A percentile compares a stretch with the other conserved stretches of the same genome.
Evolutionary conservation across 1,284 basidiomycete genomes (phyloP).

Genomic region (Puccinia coronata): DNA sequence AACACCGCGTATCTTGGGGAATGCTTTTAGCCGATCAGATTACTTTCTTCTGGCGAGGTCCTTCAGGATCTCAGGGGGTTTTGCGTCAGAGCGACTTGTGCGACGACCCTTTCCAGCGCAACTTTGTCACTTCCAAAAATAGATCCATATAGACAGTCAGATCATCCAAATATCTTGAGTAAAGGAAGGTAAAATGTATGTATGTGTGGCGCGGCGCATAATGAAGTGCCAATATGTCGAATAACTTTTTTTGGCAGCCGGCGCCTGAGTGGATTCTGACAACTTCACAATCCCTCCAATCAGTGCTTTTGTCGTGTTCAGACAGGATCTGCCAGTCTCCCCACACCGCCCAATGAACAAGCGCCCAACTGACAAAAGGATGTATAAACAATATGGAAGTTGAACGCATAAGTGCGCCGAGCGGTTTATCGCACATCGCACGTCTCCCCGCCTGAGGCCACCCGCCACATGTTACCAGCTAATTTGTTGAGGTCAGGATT

Average conservation of each 20-base stretch:
- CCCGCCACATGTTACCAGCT: not conserved
- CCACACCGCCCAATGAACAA: conserved; percentile 11
- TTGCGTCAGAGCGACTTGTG: not conserved
- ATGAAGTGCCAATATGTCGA: not conserved
- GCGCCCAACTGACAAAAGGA: not conserved
- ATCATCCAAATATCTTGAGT: not conserved
- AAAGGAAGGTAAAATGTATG: not conserved
- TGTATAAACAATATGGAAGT: not conserved
- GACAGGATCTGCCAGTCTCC: not conserved
- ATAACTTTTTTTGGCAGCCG: not conserved
- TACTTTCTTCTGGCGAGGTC: not conserved
- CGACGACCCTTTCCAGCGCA: not conserved
- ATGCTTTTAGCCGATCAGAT: not conserved
- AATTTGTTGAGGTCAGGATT: not conserved
- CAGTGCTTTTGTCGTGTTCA: conserved; percentile 1
- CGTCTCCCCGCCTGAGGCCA: conserved; percentile 1
- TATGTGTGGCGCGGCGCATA: no score
- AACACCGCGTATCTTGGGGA: not conserved
- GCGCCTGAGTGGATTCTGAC: not conserved
- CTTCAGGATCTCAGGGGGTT: not conserved
- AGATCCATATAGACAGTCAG: not conserved
- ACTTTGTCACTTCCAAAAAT: not conserved
- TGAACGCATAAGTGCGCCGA: conserved; percentile 5
- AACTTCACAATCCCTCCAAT: not conserved
- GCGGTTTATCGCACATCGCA: not conserved